Conservation (phyloP, 148 eudicot species). For the Vaccinium vitisidaea region DNA sequence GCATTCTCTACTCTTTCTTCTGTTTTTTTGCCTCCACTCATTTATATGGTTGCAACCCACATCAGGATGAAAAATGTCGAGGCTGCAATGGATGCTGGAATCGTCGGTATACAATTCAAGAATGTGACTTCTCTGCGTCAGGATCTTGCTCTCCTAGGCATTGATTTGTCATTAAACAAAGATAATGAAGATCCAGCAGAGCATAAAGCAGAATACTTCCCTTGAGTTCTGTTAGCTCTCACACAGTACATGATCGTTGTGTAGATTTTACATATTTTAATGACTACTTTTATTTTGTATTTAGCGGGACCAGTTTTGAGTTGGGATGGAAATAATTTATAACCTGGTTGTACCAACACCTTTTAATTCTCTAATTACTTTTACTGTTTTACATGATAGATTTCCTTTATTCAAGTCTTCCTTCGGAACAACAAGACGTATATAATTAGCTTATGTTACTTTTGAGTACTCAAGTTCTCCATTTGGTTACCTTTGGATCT, state of each 20-base stretch:
- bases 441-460: not conserved
- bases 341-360: not conserved
- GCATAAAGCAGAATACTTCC: conserved; percentile 15
- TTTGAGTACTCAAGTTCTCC: not conserved
- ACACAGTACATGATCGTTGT: not conserved
- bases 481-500: not conserved
- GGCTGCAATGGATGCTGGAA: conserved; percentile 71
- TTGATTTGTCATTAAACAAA: conserved; percentile 32
- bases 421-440: not conserved
- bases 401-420: not conserved
- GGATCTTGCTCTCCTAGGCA: conserved; percentile 53
- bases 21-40: not conserved
- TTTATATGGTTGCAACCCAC: not conserved
- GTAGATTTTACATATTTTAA: not conserved
- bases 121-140: conserved; percentile 48
- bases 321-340: not conserved
- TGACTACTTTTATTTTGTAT: not conserved
- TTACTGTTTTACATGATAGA: not conserved
- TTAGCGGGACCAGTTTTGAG: not conserved
- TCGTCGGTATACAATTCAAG: conserved; percentile 72
- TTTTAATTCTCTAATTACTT: not conserved
- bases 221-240: conserved; percentile 14
- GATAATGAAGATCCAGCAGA: conserved; percentile 16
- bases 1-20: not conserved
- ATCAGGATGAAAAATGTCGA: conserved; percentile 74